Percentiles rank a stretch among this genome's conserved stretches.
Evolutionary conservation across 495 filamentous ascomycete genomes (phyloP).

Genomic region (Hyaloscypha variabilis): DNA sequence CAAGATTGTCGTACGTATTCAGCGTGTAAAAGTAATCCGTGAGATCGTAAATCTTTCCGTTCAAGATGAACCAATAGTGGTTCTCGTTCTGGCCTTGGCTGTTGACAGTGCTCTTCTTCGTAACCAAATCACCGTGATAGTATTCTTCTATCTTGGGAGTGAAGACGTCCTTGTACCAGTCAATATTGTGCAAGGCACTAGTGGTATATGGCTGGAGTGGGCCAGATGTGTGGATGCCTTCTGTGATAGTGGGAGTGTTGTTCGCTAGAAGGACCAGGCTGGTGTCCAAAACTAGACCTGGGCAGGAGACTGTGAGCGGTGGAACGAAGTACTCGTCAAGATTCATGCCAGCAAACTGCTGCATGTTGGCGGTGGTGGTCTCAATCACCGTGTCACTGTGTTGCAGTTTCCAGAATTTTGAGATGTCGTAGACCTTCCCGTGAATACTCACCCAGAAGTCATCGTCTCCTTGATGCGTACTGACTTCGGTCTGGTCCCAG

Average conservation of each 20-base stretch:
- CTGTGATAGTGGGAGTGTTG: constrained; percentile 32
- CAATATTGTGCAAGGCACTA: constrained; percentile 58
- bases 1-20: constrained; percentile 37
- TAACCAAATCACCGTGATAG: constrained; percentile 86
- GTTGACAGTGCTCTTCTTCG: constrained; percentile 54
- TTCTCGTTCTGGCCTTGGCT: constrained; percentile 63
- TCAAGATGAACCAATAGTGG: constrained; percentile 79
- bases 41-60: constrained; percentile 80
- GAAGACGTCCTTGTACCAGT: constrained; percentile 80
- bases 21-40: constrained; percentile 86
- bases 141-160: constrained; percentile 80
- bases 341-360: constrained; percentile 73
- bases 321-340: constrained; percentile 83
- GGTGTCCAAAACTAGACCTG: constrained; percentile 59
- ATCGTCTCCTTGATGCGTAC: constrained; percentile 65
- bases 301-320: constrained; percentile 76
- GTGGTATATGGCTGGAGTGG: constrained; percentile 51
- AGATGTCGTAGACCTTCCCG: constrained; percentile 90
- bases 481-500: constrained; percentile 76
- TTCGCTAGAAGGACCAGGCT: constrained; percentile 49
- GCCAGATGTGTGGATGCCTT: constrained; percentile 71
- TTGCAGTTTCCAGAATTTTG: constrained; percentile 79
- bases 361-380: constrained; percentile 64
- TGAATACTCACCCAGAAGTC: constrained; percentile 90
- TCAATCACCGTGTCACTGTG: constrained; percentile 76